phyloP scores from a whole-genome alignment of 805 yeast genomes.

The Ogataea salicorniae region DNA sequence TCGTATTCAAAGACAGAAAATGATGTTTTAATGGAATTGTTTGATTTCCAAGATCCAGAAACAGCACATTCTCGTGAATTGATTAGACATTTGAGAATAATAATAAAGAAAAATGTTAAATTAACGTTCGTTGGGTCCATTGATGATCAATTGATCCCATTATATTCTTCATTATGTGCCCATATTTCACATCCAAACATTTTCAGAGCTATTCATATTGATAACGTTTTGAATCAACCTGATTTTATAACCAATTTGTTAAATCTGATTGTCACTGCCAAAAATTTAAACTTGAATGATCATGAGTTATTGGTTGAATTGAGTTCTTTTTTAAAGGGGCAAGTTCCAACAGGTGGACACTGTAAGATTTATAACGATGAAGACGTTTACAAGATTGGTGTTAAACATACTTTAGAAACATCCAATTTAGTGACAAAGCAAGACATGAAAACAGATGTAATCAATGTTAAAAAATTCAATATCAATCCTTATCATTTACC shows the following conservation, averaged over 20 bases:
- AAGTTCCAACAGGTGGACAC: constrained; percentile 73
- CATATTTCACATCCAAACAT: constrained; percentile 85
- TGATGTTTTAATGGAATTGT: constrained; percentile 78
- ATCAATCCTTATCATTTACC: constrained; percentile 84
- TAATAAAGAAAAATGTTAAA: constrained; percentile 73
- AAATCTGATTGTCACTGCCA: constrained; percentile 18
- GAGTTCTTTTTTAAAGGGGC: constrained; percentile 70
- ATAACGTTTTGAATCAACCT: constrained; percentile 33
- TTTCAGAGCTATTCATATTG: constrained; percentile 78
- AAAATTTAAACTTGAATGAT: constrained; percentile 27
- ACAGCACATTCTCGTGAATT: constrained; percentile 67
- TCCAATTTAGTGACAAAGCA: constrained; percentile 45
- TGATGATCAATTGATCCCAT: constrained; percentile 86
- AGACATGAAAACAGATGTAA: constrained; percentile 29
- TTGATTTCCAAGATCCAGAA: constrained; percentile 76
- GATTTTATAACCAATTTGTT: constrained; percentile 36
- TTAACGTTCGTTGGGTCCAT: constrained; percentile 78
- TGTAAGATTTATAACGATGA: constrained; percentile 52
- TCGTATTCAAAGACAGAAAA: constrained; percentile 84
- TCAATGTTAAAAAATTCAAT: constrained; percentile 45
- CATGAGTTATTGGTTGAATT: constrained; percentile 47
- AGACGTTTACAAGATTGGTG: constrained; percentile 72
- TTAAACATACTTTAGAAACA: constrained; percentile 71
- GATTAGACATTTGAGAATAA: constrained; percentile 55
- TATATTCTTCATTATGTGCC: constrained; percentile 79